phyloP scores from a whole-genome alignment of 1,139 yeast genomes.

The Zygosaccharomyces sapae region DNA sequence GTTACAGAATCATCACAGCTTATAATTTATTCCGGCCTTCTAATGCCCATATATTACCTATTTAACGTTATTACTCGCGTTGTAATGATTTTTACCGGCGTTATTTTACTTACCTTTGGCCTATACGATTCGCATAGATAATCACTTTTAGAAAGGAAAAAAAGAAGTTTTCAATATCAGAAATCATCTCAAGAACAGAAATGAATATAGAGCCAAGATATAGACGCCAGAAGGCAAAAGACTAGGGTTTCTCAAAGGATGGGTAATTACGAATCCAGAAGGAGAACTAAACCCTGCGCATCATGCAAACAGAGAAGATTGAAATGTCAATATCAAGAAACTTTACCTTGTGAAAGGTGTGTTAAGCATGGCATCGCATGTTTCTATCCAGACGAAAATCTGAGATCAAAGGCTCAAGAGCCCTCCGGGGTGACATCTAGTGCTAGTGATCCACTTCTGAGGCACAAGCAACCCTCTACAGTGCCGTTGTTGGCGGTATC shows the following conservation, averaged over 20 bases:
- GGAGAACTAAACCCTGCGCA: slow-evolving; percentile 52
- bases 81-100: neutral
- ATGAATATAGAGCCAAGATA: neutral
- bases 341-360: slow-evolving; percentile 56
- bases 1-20: no score
- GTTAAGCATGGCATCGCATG: slow-evolving; percentile 50
- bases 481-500: slow-evolving; percentile 38
- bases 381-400: slow-evolving; percentile 48
- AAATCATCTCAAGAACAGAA: neutral
- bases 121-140: neutral
- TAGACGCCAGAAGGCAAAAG: neutral
- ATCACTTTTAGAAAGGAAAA: neutral
- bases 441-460: neutral
- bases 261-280: slow-evolving; percentile 20
- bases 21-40: no score
- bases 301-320: slow-evolving; percentile 63
- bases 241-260: slow-evolving; percentile 4
- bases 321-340: slow-evolving; percentile 49
- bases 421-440: neutral
- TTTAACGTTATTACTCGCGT: no score
- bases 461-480: neutral
- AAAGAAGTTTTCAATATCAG: neutral
- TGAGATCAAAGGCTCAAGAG: neutral
- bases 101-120: neutral
- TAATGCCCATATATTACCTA: no score